Evolutionary conservation across 306 rosid species (phyloP).

Genomic region (Sophora flavescens): DNA sequence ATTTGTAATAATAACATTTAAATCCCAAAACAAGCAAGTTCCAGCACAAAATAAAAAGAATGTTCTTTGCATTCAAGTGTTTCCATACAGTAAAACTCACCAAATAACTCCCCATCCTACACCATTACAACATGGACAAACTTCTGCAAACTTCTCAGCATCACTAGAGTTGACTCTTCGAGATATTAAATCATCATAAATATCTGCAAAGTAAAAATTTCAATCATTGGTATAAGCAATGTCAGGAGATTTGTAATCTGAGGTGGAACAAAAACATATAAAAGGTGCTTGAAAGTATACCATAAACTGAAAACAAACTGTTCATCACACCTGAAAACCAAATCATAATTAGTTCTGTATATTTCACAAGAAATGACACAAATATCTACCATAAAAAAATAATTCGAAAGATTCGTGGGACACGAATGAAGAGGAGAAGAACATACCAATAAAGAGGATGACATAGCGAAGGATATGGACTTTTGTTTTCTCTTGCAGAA

Average conservation of each 20-base stretch:
- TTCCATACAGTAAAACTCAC: conserved; percentile 55
- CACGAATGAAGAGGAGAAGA: conserved; percentile 41
- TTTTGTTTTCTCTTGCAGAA: conserved; percentile 90
- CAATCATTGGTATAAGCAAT: conserved; percentile 7
- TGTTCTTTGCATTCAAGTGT: conserved; percentile 23
- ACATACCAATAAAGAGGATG: conserved; percentile 86
- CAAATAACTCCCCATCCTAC: conserved; percentile 96
- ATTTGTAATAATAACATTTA: conserved; percentile 5
- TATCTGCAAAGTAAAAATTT: conserved; percentile 58
- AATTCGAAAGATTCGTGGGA: conserved; percentile 40
- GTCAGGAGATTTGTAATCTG: conserved; percentile 25
- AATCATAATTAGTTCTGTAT: conserved; percentile 44
- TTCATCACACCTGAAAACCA: conserved; percentile 94
- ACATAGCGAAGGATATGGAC: conserved; percentile 84
- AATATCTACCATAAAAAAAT: conserved; percentile 21
- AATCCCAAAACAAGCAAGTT: conserved; percentile 25
- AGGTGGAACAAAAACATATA: conserved; percentile 28
- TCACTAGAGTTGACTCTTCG: conserved; percentile 94
- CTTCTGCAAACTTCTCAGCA: conserved; percentile 97
- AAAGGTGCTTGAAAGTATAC: conserved; percentile 55
- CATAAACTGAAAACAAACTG: conserved; percentile 96
- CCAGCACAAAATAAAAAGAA: background rate
- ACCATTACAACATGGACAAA: conserved; percentile 97
- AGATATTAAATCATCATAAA: conserved; percentile 92
- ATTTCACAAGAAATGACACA: conserved; percentile 35